A percentile compares a stretch with the other conserved stretches of the same genome.
These are phyloP conservation scores for Thielaviopsis punctulata DNA, from an alignment of 2,329 filamentous ascomycete genomes.

Conservation along the genomic window DNA sequence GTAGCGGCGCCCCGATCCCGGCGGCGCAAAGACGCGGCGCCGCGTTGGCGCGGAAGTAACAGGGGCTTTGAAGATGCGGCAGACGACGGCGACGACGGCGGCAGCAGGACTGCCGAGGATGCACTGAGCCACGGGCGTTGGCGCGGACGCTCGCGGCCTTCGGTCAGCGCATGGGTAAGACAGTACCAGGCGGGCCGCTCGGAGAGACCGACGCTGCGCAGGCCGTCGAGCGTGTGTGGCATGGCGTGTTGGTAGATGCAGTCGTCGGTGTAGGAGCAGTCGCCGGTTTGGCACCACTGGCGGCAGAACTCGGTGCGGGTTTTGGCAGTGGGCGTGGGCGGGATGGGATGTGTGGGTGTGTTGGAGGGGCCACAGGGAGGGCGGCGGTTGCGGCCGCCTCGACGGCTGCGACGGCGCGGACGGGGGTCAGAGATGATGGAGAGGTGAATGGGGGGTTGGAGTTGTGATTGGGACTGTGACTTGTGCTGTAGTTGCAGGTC, in stretches of 20 bases:
- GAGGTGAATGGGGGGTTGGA: not conserved
- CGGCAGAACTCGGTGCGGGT: constrained; percentile 21
- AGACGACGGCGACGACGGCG: too few relatives aligned
- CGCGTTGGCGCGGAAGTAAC: not conserved
- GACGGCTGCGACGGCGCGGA: constrained; percentile 15
- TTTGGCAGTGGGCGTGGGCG: not conserved
- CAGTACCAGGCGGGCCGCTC: constrained; percentile 28
- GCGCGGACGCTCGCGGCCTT: not conserved
- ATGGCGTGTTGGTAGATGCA: constrained; percentile 31
- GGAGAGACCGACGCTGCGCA: constrained; percentile 25
- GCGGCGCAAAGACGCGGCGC: too few relatives aligned
- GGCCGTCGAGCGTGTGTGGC: constrained; percentile 25
- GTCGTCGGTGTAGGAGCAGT: constrained; percentile 26
- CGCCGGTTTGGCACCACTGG: constrained; percentile 31
- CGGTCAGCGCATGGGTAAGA: not conserved
- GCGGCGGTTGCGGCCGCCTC: constrained; percentile 1
- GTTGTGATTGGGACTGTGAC: not conserved
- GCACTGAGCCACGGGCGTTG: not conserved
- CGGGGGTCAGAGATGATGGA: constrained; percentile 12
- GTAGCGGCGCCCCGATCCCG: too few relatives aligned
- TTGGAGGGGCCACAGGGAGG: not conserved
- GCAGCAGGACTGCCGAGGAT: too few relatives aligned
- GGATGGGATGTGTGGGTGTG: too few relatives aligned
- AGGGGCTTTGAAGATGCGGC: not conserved
- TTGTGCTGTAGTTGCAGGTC: not conserved